Base-by-base conservation (phyloP, 768 basidiomycete genomes). In the Coprinellus micaceus region DNA sequence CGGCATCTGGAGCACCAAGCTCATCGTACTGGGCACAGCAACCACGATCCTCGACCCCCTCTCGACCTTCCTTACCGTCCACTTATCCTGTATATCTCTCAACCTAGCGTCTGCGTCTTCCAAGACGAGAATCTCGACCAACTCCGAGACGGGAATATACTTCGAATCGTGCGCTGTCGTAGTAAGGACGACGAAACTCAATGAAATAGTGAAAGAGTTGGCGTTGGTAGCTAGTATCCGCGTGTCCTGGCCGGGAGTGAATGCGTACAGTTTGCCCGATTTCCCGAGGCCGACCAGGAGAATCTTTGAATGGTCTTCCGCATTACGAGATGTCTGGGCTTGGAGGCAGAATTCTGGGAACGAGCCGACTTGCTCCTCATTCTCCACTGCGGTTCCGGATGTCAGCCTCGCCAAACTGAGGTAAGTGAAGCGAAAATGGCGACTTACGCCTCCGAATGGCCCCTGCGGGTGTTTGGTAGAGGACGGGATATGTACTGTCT, bases 1-100 rank as follows among this genome's bases (percentile, higher is more conserved):
- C 0, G 96, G 97, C 96, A 98, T 98, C 71, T 99, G 97, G 10
- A 99, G 74, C 0, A 98, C 90, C 30, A 99, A 70, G 62, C 81
- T 86, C 91, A 95, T 98, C 7, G 84, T 74, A 57, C 87, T 93
- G 0, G 94, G 88, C 0, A 97, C 87, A 12, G 88, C 89, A 0
- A 88, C 84, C 3, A 98, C 94, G 30, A 98, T 94, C 57, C 88
- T 74, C 6, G 91, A 87, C 3, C 97, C 97, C 28, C 97, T 76
- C 70, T 99, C 97, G 1, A 98, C 82, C 19, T 90, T 82, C 39
- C 96, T 81, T 11, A 77, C 82, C 65, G 90, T 85, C 85, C 85
- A 88, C 21, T 71, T 56, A 21, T 64, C 39, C 24, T 69, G 61
- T 24, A 69, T 53, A 1, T 66, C 66, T 26, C 73, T 73, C 17